Base-by-base conservation (phyloP, 805 yeast genomes). In the Teunomyces lycoperdinae region DNA sequence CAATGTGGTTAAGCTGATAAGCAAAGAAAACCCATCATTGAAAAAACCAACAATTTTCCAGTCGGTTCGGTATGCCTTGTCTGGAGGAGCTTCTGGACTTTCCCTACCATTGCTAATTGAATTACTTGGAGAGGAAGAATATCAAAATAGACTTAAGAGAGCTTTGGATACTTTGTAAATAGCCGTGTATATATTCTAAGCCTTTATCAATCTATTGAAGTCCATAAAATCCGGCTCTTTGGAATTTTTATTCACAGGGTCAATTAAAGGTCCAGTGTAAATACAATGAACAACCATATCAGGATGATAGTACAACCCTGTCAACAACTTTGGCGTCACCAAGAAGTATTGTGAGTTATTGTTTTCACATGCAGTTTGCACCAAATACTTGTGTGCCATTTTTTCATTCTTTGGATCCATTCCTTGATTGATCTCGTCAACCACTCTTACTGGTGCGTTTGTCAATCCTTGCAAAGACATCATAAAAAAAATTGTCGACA, bases 381-480 rank as follows among this genome's bases (percentile, higher is more conserved):
- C 96, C 77, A 94, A 83, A 52, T 88, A 80, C 52, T 80, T 79
- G 62, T 92, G 97, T 2, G 94, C 91, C 69, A 81, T 76, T 52
- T 91, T 80, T 66, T 94, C 99, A 61, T 94, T 94, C 50, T 80
- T 80, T 9, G 95, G 87, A 68, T 94, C 99, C 98, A 94, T 91
- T 55, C 99, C 99, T 70, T 94, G 99, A 63, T 94, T 94, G 52
- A 94, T 95, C 72, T 94, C 99, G 68, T 94, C 99, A 6, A 94
- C 97, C 2, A 92, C 91, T 61, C 98, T 75, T 60, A 94, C 89
- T 8, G 99, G 98, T 0, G 97, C 89, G 27, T 79, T 78, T 0
- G 97, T 84, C 48, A 87, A 75, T 9, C 90, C 92, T 68, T 94
- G 99, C 52, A 94, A 72, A 1, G 98, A 84, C 75, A 94, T 87